Percentiles rank a stretch among this genome's conserved stretches.
Conservation (phyloP, 495 filamentous ascomycete species). For the Astrothelium macrocarpum region DNA sequence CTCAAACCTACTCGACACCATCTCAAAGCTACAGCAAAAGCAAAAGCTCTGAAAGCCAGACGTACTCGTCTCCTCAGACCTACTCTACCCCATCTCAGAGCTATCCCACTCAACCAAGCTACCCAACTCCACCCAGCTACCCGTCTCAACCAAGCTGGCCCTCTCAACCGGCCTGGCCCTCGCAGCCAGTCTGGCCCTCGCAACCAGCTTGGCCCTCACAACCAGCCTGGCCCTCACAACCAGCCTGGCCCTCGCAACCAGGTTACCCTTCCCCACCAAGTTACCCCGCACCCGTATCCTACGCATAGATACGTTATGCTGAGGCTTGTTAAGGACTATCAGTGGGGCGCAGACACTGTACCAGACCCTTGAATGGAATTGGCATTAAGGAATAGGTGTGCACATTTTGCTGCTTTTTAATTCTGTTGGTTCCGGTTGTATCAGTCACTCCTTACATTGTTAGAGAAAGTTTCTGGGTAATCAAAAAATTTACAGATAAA, state of each 20-base stretch:
- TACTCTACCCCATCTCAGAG: background rate
- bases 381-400: too few relatives aligned
- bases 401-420: background rate
- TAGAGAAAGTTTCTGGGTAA: background rate
- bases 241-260: background rate
- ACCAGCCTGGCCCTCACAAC: background rate
- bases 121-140: background rate
- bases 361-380: too few relatives aligned
- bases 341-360: background rate
- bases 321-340: background rate
- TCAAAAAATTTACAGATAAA: background rate
- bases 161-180: background rate
- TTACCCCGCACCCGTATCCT: background rate
- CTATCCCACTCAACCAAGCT: background rate
- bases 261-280: background rate
- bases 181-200: background rate
- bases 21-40: background rate
- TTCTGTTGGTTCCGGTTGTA: background rate
- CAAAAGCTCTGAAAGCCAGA: background rate
- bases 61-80: background rate
- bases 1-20: background rate
- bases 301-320: background rate
- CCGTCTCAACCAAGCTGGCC: background rate
- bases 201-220: background rate
- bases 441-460: background rate